Base-by-base conservation (phyloP, 164 flowering plant species). In the Vitis amurensis region DNA sequence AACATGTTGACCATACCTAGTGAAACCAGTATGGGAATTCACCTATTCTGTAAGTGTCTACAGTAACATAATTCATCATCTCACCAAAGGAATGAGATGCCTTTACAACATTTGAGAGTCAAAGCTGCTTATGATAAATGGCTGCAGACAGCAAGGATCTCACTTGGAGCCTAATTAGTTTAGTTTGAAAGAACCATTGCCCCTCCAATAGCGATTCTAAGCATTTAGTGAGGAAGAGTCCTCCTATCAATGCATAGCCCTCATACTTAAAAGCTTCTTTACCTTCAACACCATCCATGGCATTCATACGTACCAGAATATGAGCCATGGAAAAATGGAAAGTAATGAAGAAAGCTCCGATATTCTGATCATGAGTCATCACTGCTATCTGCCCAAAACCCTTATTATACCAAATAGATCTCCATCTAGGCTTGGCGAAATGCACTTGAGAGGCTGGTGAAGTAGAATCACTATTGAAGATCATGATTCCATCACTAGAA, bases 161-260 rank as follows among this genome's bases (percentile, higher is more conserved):
- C 9, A 91, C 81, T 71, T 84, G 77, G 44, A 89, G 68, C 11
- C 96, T 92, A 47, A 89, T 75, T 58, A 84, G 51, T 74, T 90
- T 80, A 19, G 73, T 79, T 7, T 72, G 64, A 66, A 90, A 90
- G 66, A 60, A 81, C 89, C 91, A 88, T 55, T 90, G 92, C 71
- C 93, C 85, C 71, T 86, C 84, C 1, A 89, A 76, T 23, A 89
- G 0, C 13, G 93, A 89, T 62, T 91, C 93, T 12, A 87, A 59
- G 73, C 81, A 71, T 59, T 91, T 91, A 2, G 78, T 73, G 2
- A 84, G 4, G 63, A 89, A 84, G 16, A 91, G 74, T 5, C 63
- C 56, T 3, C 17, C 57, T 8, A 88, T 77, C 70, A 91, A 68
- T 4, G 75, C 73, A 63, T 79, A 89, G 4, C 83, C 93, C 70